A percentile compares a stretch with the other conserved stretches of the same genome.
Conservation (phyloP, 768 basidiomycete species). For the Pleurotus platypus region DNA sequence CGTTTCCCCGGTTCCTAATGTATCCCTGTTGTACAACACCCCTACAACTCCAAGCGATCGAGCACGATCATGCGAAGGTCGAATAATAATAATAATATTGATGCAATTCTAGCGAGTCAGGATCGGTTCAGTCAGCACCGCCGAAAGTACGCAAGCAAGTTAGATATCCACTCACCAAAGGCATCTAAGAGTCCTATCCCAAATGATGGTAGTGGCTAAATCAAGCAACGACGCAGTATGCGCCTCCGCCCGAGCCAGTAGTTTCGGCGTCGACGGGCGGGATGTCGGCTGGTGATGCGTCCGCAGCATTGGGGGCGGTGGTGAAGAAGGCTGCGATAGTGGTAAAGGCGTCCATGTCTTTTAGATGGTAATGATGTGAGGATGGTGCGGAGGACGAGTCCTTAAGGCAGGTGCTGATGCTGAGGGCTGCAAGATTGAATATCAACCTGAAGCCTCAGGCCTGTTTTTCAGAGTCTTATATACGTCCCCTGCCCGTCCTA, state of each 20-base stretch:
- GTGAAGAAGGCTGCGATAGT: constrained; percentile 9
- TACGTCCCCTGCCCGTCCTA: background rate
- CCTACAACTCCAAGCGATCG: background rate
- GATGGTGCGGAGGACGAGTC: background rate
- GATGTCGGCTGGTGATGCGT: background rate
- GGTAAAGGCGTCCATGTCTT: constrained; percentile 8
- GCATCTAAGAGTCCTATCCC: background rate
- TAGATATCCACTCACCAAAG: background rate
- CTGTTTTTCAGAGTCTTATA: background rate
- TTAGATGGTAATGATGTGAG: background rate
- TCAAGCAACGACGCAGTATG: constrained; percentile 11
- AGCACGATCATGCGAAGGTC: constrained; percentile 2
- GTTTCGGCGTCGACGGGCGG: constrained; percentile 8
- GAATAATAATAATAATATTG: constrained; percentile 9
- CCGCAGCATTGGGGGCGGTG: constrained; percentile 2
- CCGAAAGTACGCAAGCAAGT: background rate
- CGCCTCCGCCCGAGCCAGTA: constrained; percentile 6
- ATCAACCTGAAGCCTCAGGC: constrained; percentile 1
- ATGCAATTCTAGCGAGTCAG: constrained; percentile 1
- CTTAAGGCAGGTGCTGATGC: background rate
- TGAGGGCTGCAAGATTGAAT: background rate
- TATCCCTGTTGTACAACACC: background rate
- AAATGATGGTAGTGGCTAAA: background rate
- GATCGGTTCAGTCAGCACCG: background rate
- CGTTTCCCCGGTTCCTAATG: background rate